Percentiles rank a stretch among this genome's conserved stretches.
These are phyloP conservation scores for Acer negundo DNA, from an alignment of 345 rosid species.

Conservation along the genomic window DNA sequence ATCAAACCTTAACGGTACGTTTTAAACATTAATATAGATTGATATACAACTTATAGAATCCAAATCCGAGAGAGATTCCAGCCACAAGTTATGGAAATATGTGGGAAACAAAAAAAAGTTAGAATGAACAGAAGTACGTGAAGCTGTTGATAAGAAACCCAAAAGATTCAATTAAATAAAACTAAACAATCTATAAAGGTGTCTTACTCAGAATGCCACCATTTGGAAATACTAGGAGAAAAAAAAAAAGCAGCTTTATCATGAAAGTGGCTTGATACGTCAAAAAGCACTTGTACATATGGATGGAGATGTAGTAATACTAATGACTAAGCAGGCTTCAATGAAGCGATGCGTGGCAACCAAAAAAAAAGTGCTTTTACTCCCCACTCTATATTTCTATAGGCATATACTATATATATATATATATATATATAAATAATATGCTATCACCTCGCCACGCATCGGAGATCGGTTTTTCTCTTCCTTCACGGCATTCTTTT, in stretches of 20 bases:
- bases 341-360: not conserved
- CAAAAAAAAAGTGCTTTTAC: too few relatives aligned
- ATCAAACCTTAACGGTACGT: too few relatives aligned
- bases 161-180: not conserved
- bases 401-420: too few relatives aligned
- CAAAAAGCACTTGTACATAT: not conserved
- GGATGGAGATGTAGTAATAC: not conserved
- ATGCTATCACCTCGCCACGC: too few relatives aligned
- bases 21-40: too few relatives aligned
- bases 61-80: too few relatives aligned
- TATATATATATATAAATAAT: too few relatives aligned
- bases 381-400: not conserved
- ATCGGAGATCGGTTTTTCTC: too few relatives aligned
- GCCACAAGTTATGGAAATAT: not conserved
- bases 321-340: not conserved
- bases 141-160: not conserved
- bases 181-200: not conserved
- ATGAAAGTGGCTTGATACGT: conserved; percentile 6
- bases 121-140: not conserved
- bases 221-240: not conserved
- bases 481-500: not conserved
- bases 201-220: not conserved
- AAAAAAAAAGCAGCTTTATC: not conserved
- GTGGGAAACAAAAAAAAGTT: not conserved
- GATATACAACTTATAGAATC: too few relatives aligned